A percentile compares a stretch with the other conserved stretches of the same genome.
phyloP scores from a whole-genome alignment of 2,329 filamentous ascomycete species.

The Ophiostoma fasciatum region DNA sequence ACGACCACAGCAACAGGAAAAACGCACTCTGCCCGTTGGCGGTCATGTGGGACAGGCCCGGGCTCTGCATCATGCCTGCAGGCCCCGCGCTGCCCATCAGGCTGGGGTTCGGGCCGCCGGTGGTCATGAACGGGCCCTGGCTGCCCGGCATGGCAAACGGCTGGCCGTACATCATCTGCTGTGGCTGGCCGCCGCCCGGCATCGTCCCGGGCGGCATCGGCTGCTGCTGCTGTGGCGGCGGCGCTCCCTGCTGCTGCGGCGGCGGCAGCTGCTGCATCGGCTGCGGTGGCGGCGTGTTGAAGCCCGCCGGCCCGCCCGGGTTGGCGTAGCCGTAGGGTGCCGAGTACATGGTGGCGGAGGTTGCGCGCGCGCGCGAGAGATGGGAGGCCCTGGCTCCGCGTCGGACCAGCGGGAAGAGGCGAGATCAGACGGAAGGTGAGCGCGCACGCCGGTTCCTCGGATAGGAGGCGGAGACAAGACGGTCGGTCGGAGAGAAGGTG shows the following conservation, averaged over 20 bases:
- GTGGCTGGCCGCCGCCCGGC: conserved; percentile 26
- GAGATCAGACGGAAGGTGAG: not conserved
- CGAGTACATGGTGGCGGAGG: conserved; percentile 40
- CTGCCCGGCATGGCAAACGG: conserved; percentile 38
- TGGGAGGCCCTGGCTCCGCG: no score
- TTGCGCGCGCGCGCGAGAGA: no score
- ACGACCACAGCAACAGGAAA: conserved; percentile 1
- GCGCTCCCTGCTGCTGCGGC: conserved; percentile 18
- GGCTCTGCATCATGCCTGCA: conserved; percentile 49
- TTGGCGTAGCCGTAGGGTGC: conserved; percentile 40
- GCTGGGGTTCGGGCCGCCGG: conserved; percentile 32
- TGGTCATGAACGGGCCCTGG: conserved; percentile 28
- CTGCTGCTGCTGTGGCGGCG: conserved; percentile 12
- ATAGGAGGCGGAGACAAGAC: not conserved
- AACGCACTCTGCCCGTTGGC: conserved; percentile 45
- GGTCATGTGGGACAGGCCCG: conserved; percentile 43
- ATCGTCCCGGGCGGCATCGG: conserved; percentile 29
- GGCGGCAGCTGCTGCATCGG: conserved; percentile 18
- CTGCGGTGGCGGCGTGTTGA: conserved; percentile 33
- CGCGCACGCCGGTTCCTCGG: no score
- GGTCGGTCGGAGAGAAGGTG: no score
- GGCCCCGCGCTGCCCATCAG: conserved; percentile 40
- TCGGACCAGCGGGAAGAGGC: not conserved
- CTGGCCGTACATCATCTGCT: conserved; percentile 45
- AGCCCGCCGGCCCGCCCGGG: conserved; percentile 33